These are phyloP conservation scores for Tephrocybe sp. DNA, from an alignment of 768 basidiomycete species.

Conservation along the genomic window DNA sequence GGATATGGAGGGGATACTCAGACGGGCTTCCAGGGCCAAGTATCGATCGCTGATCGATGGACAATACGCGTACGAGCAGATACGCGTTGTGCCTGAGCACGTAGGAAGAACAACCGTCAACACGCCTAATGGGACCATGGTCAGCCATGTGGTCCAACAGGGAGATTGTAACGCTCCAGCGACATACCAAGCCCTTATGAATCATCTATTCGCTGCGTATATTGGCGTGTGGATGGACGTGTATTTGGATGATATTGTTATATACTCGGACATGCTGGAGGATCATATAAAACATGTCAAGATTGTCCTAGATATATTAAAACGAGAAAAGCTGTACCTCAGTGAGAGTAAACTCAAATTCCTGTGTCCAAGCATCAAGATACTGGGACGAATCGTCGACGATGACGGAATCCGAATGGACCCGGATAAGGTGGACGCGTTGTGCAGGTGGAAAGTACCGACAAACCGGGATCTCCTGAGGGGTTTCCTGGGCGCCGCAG, in stretches of 20 bases:
- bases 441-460: too few species aligned
- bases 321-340: background rate
- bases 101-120: background rate
- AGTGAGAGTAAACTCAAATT: background rate
- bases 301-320: background rate
- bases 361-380: background rate
- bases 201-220: conserved; percentile 5
- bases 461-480: too few species aligned
- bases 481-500: too few species aligned
- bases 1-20: background rate
- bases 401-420: background rate
- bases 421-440: background rate
- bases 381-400: background rate
- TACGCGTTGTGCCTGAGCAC: conserved; percentile 4
- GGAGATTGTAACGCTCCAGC: background rate
- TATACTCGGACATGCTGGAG: background rate
- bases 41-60: conserved; percentile 1
- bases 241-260: background rate
- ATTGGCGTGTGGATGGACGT: conserved; percentile 3
- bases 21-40: background rate
- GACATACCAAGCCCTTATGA: conserved; percentile 3
- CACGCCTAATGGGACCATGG: conserved; percentile 7
- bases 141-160: background rate
- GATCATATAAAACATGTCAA: background rate
- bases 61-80: conserved; percentile 11